Evolutionary conservation across 441 rosid genomes (phyloP).

Genomic region (Dalechampia spathulata): DNA sequence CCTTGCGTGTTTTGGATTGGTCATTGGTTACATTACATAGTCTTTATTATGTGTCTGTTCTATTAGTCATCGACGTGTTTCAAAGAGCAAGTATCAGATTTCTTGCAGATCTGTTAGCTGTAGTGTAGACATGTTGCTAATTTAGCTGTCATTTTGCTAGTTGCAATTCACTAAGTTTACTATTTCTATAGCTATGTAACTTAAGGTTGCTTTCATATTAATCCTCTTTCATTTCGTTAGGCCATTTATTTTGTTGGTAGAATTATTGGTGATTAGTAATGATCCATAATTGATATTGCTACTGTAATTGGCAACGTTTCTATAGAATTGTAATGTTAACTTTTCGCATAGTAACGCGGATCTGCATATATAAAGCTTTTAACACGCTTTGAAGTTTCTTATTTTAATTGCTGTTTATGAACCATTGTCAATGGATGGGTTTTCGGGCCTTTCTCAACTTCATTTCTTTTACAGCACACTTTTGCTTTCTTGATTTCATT

Average conservation of each 20-base stretch:
- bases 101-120: slow-evolving; percentile 9
- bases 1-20: not conserved
- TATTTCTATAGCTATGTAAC: not conserved
- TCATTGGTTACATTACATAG: too few relatives aligned
- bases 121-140: slow-evolving; percentile 1
- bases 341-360: not conserved
- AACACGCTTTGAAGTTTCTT: not conserved
- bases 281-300: not conserved
- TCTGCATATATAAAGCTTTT: slow-evolving; percentile 1
- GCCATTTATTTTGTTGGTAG: not conserved
- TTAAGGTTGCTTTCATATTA: slow-evolving; percentile 1
- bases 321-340: not conserved
- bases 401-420: not conserved
- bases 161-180: not conserved
- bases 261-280: too few relatives aligned
- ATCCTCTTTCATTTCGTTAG: not conserved
- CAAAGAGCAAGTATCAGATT: not conserved
- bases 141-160: not conserved
- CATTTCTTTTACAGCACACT: not conserved
- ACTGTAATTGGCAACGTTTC: not conserved
- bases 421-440: not conserved
- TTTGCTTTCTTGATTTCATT: not conserved
- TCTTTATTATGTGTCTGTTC: not conserved
- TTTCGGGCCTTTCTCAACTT: not conserved
- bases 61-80: not conserved